phyloP scores from a whole-genome alignment of 2,329 filamentous ascomycete species.

The Claviceps purpurea region DNA sequence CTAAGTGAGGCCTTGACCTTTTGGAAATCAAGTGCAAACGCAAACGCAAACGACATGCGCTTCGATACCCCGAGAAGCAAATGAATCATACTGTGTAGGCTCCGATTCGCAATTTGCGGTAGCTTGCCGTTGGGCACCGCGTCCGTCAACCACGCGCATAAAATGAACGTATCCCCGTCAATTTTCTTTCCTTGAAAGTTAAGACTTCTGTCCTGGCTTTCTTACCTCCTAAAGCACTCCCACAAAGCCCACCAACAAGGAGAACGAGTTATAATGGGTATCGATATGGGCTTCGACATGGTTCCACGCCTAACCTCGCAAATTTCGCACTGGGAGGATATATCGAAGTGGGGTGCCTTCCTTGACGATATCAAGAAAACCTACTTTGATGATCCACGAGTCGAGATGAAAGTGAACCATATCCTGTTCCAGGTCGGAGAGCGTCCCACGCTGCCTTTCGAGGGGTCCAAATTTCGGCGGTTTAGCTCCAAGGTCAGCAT shows the following conservation, averaged over 20 bases:
- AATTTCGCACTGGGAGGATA: not conserved
- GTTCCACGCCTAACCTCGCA: not conserved
- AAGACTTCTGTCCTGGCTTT: not conserved
- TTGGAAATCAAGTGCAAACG: too few species aligned
- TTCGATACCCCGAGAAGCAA: not conserved
- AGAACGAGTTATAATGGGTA: not conserved
- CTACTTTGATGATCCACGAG: not conserved
- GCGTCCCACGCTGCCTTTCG: not conserved
- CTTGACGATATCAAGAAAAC: not conserved
- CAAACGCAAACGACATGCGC: not conserved
- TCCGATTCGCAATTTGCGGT: not conserved
- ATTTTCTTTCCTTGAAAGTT: not conserved
- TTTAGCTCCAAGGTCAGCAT: not conserved
- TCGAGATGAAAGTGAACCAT: not conserved
- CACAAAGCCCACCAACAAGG: not conserved
- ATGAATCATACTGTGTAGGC: not conserved
- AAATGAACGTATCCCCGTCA: not conserved
- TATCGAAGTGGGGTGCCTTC: not conserved
- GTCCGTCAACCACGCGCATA: not conserved
- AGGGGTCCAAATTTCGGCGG: slow-evolving; percentile 1
- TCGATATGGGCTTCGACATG: slow-evolving; percentile 1
- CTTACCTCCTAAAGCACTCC: not conserved
- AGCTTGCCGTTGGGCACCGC: too few species aligned
- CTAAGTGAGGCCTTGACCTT: too few species aligned
- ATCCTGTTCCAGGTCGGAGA: slow-evolving; percentile 2